Base-by-base conservation (phyloP, 805 yeast species). In the Wickerhamiella hasegawae region DNA sequence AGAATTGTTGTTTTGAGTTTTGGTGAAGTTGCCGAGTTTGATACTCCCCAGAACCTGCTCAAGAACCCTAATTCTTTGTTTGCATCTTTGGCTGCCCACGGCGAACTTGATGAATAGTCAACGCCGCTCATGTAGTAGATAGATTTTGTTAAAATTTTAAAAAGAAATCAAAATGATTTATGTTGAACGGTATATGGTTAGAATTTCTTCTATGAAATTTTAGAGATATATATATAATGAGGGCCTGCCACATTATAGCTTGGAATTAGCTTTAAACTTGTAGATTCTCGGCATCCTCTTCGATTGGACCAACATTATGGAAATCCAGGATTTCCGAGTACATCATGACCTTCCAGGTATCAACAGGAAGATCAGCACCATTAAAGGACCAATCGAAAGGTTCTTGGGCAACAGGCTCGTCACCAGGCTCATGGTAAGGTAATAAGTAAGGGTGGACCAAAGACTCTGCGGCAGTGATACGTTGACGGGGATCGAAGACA, bases 271-370 rank as follows among this genome's bases (percentile, higher is more conserved):
- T 16, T 18, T 6, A 4, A 19, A 5, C 12, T 14, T n/a, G 14
- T 26, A 8, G 14, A 8, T 19, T 11, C 6, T 17, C 5, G 5
- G 36, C 44, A 16, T 41, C 49, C 5, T 37, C 46, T 12, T 46
- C 53, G 21, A 42, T 47, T 27, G 64, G 78, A 29, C 76, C 85
- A 40, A 80, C 81, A 56, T 84, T 93, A 58, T 87, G 97, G 69
- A 84, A 87, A 55, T 87, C 96, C 46, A 90, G 65, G 42, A 87
- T 90, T 60, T 87, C 98, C 35, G 93, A 78, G 60, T 90, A 90
- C 94, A 90, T 87, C 97, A 90, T 87, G 15, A 84, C 94, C 62
- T 94, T 75, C 98, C 98, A 87, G 11, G 95, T 83, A 52, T 90
- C 97, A 14, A 90, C 90, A 3, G 97, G 96, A 48, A 87, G 67